Conservation (phyloP, 768 basidiomycete genomes). For the Hysterangium stoloniferum region DNA sequence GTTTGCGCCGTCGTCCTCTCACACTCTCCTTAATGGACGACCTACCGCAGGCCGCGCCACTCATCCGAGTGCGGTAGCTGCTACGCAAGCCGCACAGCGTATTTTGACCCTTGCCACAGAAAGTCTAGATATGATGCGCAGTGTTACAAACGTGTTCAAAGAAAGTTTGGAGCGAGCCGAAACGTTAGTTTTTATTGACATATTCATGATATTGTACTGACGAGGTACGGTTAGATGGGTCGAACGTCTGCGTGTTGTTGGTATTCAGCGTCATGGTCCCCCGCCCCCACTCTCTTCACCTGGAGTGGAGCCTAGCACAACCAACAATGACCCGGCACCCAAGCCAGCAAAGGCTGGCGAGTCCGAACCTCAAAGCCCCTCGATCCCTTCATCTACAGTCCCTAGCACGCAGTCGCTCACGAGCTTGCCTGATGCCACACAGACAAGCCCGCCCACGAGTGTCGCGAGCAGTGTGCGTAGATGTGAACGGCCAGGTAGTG, state of each 20-base stretch:
- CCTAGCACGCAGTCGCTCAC: slow-evolving; percentile 5
- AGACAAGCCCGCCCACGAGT: background rate
- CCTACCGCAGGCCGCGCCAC: slow-evolving; percentile 12
- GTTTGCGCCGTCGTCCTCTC: background rate
- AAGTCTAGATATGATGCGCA: slow-evolving; percentile 87
- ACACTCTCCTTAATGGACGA: slow-evolving; percentile 5
- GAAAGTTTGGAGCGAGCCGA: slow-evolving; percentile 86
- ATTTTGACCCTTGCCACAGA: slow-evolving; percentile 82
- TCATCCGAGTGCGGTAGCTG: slow-evolving; percentile 41
- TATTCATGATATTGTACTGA: slow-evolving; percentile 10
- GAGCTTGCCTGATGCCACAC: background rate
- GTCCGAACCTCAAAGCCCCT: background rate
- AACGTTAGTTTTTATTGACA: slow-evolving; percentile 42
- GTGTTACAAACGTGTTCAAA: slow-evolving; percentile 80
- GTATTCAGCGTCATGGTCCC: slow-evolving; percentile 49
- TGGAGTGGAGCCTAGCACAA: slow-evolving; percentile 1
- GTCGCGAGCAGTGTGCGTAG: background rate
- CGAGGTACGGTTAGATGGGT: slow-evolving; percentile 61
- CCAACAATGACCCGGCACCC: background rate
- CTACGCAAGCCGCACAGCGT: slow-evolving; percentile 68
- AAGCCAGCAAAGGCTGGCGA: background rate
- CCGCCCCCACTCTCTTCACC: background rate
- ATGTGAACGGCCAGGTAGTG: background rate
- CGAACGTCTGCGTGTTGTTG: slow-evolving; percentile 68
- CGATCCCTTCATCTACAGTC: background rate